Percentiles rank a stretch among this genome's conserved stretches.
Conservation (phyloP, 1,284 basidiomycete genomes). For the Wolfiporia cocos region DNA sequence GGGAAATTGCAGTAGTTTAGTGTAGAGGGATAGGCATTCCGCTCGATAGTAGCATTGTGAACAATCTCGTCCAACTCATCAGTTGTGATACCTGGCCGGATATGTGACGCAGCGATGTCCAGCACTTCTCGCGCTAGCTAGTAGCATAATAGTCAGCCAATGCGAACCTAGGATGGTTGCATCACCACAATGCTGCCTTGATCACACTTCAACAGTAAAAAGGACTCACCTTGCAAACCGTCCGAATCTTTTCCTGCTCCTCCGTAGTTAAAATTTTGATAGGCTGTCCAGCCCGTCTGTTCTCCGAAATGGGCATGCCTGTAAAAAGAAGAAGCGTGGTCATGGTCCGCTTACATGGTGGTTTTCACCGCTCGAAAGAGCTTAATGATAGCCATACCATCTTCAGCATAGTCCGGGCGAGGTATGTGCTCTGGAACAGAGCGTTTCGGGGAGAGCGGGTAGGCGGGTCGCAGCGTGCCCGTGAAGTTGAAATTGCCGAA, state of each 20-base stretch:
- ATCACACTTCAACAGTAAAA: too few species aligned
- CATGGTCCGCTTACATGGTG: constrained; percentile 23
- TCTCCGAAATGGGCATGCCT: constrained; percentile 65
- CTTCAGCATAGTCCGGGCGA: constrained; percentile 75
- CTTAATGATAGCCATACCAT: constrained; percentile 42
- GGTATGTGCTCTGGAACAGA: constrained; percentile 68
- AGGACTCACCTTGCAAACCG: constrained; percentile 63
- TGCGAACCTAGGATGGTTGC: too few species aligned
- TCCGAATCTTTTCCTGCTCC: constrained; percentile 78
- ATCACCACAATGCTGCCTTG: too few species aligned
- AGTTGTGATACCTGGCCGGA: constrained; percentile 90
- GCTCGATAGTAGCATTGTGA: constrained; percentile 90
- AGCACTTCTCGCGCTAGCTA: constrained; percentile 90
- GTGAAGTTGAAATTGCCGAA: constrained; percentile 65
- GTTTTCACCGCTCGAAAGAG: constrained; percentile 20
- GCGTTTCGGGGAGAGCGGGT: constrained; percentile 70
- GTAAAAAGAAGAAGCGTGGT: constrained; percentile 12
- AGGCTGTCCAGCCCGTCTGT: constrained; percentile 49
- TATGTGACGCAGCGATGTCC: constrained; percentile 80
- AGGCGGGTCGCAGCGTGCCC: constrained; percentile 67
- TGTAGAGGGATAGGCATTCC: constrained; percentile 91
- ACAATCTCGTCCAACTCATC: constrained; percentile 94
- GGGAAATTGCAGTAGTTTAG: constrained; percentile 92
- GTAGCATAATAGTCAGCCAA: constrained; percentile 8
- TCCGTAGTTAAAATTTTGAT: constrained; percentile 57